Percentiles rank a stretch among this genome's conserved stretches.
phyloP scores from a whole-genome alignment of 441 rosid genomes.

The Adansonia grandidieri region DNA sequence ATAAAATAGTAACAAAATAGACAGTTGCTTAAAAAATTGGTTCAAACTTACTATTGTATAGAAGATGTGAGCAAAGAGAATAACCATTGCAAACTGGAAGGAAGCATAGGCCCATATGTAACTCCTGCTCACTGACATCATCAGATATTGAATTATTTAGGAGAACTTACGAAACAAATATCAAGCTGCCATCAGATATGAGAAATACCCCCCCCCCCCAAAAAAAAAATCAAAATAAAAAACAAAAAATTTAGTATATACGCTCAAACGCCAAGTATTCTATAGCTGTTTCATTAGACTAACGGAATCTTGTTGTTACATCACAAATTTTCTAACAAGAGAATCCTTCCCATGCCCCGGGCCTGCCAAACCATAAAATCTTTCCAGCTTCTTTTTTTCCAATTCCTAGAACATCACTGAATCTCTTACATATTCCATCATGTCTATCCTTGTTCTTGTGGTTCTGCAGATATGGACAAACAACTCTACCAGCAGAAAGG shows the following conservation, averaged over 20 bases:
- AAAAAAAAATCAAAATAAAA: not conserved
- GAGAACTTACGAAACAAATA: constrained; percentile 28
- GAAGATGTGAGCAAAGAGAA: constrained; percentile 52
- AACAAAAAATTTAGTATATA: not conserved
- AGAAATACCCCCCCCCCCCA: constrained; percentile 1
- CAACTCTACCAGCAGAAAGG: not conserved
- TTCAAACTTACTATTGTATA: constrained; percentile 42
- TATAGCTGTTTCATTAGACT: not conserved
- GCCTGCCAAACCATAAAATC: not conserved
- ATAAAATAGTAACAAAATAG: not conserved
- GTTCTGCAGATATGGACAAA: not conserved
- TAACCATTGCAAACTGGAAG: constrained; percentile 48
- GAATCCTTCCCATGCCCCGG: not conserved
- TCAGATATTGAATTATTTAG: constrained; percentile 28
- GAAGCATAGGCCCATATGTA: constrained; percentile 53
- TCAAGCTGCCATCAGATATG: constrained; percentile 26
- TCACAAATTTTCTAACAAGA: not conserved
- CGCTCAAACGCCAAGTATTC: not conserved
- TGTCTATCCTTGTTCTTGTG: not conserved
- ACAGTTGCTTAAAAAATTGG: not conserved
- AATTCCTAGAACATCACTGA: not conserved
- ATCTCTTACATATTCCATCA: not conserved
- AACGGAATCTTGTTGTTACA: not conserved
- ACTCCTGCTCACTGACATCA: constrained; percentile 48
- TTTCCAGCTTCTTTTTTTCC: not conserved